These are phyloP conservation scores for Corniculantispora saksenae DNA, from an alignment of 2,329 filamentous ascomycete genomes.

Conservation along the genomic window DNA sequence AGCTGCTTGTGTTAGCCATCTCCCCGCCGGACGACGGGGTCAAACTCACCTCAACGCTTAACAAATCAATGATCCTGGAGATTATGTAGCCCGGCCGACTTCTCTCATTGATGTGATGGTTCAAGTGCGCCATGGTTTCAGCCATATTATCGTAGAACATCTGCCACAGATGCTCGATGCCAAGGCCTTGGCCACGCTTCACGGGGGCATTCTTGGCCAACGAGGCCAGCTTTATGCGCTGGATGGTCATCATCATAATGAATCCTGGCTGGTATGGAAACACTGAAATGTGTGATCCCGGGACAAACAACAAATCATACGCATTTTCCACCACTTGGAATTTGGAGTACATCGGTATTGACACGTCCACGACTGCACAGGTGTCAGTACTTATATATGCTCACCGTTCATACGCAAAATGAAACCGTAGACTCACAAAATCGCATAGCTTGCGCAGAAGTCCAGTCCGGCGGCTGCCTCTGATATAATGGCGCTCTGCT, in stretches of 20 bases:
- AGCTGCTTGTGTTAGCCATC: background rate
- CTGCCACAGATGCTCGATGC: constrained; percentile 12
- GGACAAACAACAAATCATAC: background rate
- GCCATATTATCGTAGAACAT: constrained; percentile 1
- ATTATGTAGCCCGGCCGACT: constrained; percentile 3
- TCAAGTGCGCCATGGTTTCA: background rate
- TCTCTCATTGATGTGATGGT: background rate
- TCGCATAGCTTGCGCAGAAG: constrained; percentile 4
- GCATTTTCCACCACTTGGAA: constrained; percentile 8
- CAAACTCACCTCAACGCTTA: constrained; percentile 4
- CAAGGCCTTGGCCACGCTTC: background rate
- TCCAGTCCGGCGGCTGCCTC: background rate
- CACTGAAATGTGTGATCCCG: constrained; percentile 1
- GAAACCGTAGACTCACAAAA: constrained; percentile 6
- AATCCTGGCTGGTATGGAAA: constrained; percentile 6
- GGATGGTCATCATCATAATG: constrained; percentile 11
- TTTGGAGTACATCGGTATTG: constrained; percentile 8
- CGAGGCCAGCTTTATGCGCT: constrained; percentile 11
- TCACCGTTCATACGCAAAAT: too few relatives aligned
- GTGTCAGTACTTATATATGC: background rate
- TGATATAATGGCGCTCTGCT: constrained; percentile 3
- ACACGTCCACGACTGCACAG: background rate
- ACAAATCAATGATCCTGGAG: constrained; percentile 2
- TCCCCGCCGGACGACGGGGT: background rate
- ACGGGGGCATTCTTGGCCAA: background rate